Conservation (phyloP, 495 filamentous ascomycete species). For the Xanthoparmelia taractica region DNA sequence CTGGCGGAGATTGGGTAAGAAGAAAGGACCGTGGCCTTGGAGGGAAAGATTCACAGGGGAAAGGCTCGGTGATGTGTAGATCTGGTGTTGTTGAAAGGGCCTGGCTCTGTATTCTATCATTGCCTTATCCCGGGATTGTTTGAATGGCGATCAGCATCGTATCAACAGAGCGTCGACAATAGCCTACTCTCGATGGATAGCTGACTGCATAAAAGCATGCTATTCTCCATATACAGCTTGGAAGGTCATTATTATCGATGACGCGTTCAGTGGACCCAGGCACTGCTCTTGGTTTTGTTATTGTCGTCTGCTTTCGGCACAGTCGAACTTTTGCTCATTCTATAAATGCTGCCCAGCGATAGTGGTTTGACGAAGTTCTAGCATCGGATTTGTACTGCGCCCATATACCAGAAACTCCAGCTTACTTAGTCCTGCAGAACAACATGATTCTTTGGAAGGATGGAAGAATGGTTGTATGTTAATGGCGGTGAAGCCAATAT, state of each 20-base stretch:
- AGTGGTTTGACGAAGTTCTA: too few species aligned
- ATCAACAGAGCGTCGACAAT: not conserved
- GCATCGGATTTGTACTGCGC: too few species aligned
- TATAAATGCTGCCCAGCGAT: too few species aligned
- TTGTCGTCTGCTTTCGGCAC: not conserved
- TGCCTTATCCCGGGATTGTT: not conserved
- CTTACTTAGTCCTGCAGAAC: too few species aligned
- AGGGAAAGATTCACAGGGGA: not conserved
- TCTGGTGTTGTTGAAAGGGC: not conserved
- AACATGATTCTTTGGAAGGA: too few species aligned
- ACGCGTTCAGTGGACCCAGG: not conserved
- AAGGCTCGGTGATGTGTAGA: not conserved
- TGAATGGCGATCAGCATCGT: not conserved
- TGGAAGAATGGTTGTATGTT: too few species aligned
- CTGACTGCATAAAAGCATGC: not conserved
- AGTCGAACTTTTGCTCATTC: too few species aligned
- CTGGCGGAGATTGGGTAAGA: not conserved
- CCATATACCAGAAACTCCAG: too few species aligned
- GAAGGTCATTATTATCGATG: not conserved
- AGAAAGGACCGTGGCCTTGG: not conserved
- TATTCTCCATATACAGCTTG: not conserved
- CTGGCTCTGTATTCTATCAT: not conserved
- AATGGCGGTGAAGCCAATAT: too few species aligned
- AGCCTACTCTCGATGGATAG: not conserved
- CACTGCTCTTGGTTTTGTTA: not conserved